Evolutionary conservation across 371 early-diverging fungal species (phyloP), one percentile per base, ranked within the genome.

Genomic region (Sporodiniella umbellata): DNA sequence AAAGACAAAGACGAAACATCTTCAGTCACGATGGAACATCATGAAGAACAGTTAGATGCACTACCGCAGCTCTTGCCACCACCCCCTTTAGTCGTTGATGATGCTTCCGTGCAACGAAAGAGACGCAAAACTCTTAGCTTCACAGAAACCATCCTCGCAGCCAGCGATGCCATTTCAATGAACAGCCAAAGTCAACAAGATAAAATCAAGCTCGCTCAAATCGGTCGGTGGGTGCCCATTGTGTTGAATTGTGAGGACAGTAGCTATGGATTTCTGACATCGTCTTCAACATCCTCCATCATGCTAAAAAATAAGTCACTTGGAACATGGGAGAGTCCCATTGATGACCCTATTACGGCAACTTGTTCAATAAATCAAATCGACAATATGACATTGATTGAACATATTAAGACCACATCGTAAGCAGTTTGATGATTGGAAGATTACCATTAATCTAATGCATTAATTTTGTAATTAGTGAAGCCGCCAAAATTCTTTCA

Each of bases 221-320:
- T 45, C 18, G 45, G 45, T 45, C 25, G 30, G 30, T 28, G 30
- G 45, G 45, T 45, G 30, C 45, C 45, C 45, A 44, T 45, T 45
- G 17, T 45, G 18, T 45, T 30, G 18, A 30, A 45, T 15, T 45
- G 30, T 28, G 45, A 45, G 30, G 30, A 30, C 45, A 30, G 30
- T 30, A 25, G 30, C 17, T 17, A 45, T 45, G 30, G 30, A 28
- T 26, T 45, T 44, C 30, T 45, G 18, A 45, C 30, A 28, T 44
- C 17, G 17, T 28, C 45, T 17, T 28, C 28, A 25, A 17, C 45
- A 44, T 14, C 45, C 17, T 12, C 45, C 45, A 44, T 44, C 28
- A 28, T 44, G 45, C 30, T 44, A 28, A 25, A 42, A 44, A 28
- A 44, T 28, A 28, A 25, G 30, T 44, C 45, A 15, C 30, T 28